Conservation (phyloP, 2,329 filamentous ascomycete species). For the Sarocladium strictum region DNA sequence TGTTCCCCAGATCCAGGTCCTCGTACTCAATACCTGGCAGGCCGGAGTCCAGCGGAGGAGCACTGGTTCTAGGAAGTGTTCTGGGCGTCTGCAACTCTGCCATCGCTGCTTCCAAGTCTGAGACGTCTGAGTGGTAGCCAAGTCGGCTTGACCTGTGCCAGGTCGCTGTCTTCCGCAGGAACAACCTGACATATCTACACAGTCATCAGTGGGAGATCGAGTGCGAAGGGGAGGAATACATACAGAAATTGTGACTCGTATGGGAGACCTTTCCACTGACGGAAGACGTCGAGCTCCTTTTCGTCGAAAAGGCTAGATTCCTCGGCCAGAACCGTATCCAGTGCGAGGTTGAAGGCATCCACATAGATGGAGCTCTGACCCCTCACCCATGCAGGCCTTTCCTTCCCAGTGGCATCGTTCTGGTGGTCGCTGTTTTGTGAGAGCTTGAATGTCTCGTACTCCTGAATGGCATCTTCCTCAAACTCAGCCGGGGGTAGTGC, state of each 20-base stretch:
- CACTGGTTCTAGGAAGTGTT: slow-evolving; percentile 40
- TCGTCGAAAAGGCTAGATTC: slow-evolving; percentile 83
- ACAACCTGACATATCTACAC: slow-evolving; percentile 78
- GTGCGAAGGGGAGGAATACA: background rate
- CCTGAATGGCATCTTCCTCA: slow-evolving; percentile 66
- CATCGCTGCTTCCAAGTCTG: slow-evolving; percentile 63
- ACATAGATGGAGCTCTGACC: slow-evolving; percentile 90
- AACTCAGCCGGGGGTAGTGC: slow-evolving; percentile 62
- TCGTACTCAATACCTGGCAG: slow-evolving; percentile 31
- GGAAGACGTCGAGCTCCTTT: slow-evolving; percentile 71
- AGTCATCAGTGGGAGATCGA: slow-evolving; percentile 11
- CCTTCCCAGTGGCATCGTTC: slow-evolving; percentile 29
- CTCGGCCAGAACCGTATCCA: slow-evolving; percentile 84
- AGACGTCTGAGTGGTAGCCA: slow-evolving; percentile 77
- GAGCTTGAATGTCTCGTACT: slow-evolving; percentile 67
- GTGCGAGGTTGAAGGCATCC: slow-evolving; percentile 89
- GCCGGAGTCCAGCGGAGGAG: slow-evolving; percentile 13
- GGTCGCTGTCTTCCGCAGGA: slow-evolving; percentile 81
- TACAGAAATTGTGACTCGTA: slow-evolving; percentile 92
- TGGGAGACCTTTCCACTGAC: slow-evolving; percentile 62
- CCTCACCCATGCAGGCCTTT: slow-evolving; percentile 55
- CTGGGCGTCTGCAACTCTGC: slow-evolving; percentile 54
- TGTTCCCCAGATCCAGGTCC: slow-evolving; percentile 40
- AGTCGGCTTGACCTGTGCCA: slow-evolving; percentile 83
- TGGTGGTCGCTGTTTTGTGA: slow-evolving; percentile 35